Evolutionary conservation across 2,329 filamentous ascomycete genomes (phyloP).

Genomic region (Cytospora paraplurivora): DNA sequence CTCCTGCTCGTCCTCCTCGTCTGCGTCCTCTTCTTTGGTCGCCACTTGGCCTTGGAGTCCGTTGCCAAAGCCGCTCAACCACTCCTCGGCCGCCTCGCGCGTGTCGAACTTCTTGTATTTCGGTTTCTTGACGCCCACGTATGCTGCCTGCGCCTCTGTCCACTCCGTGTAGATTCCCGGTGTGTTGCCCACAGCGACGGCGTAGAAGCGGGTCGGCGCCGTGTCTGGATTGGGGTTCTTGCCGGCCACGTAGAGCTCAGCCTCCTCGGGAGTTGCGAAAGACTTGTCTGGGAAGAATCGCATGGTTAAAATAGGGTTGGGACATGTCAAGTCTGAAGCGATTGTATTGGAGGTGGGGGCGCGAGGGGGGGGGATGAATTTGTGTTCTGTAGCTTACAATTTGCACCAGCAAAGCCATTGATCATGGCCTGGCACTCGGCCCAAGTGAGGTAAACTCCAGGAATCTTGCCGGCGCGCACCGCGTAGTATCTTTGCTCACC

Average conservation of each 20-base stretch:
- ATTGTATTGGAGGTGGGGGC: no score
- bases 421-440: slow-evolving; percentile 63
- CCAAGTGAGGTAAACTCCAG: slow-evolving; percentile 65
- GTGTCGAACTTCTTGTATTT: slow-evolving; percentile 71
- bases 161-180: slow-evolving; percentile 66
- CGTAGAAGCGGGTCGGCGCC: slow-evolving; percentile 57
- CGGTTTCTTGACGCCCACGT: slow-evolving; percentile 70
- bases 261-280: slow-evolving; percentile 72
- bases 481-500: slow-evolving; percentile 61
- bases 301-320: slow-evolving; percentile 1
- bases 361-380: no score
- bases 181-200: slow-evolving; percentile 58
- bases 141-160: slow-evolving; percentile 71
- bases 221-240: slow-evolving; percentile 47
- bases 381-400: slow-evolving; percentile 59
- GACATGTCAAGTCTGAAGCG: neutral
- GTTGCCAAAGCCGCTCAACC: slow-evolving; percentile 55
- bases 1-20: slow-evolving; percentile 35
- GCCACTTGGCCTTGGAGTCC: slow-evolving; percentile 1
- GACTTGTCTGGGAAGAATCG: slow-evolving; percentile 67
- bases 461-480: slow-evolving; percentile 57
- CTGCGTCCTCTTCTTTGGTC: slow-evolving; percentile 30
- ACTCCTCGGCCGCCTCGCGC: slow-evolving; percentile 74
- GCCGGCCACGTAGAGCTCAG: slow-evolving; percentile 74
- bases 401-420: slow-evolving; percentile 62